phyloP scores from a whole-genome alignment of 352 stramenopile genomes.

The Aphanomyces stellatus region DNA sequence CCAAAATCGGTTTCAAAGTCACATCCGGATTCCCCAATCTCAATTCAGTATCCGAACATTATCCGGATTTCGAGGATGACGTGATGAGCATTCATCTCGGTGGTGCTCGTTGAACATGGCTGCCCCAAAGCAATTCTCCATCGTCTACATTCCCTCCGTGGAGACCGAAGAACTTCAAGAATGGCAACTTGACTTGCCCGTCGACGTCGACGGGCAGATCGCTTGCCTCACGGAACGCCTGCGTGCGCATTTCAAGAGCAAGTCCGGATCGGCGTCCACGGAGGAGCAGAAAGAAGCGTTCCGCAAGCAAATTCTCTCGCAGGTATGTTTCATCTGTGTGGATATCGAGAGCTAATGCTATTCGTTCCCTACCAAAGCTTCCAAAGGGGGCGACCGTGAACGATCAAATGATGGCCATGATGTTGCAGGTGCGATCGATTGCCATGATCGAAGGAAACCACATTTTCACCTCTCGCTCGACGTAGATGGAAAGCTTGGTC shows the following conservation, averaged over 20 bases:
- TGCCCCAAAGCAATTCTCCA: slow-evolving; percentile 47
- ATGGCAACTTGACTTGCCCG: slow-evolving; percentile 52
- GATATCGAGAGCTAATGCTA: no score
- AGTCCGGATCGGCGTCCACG: slow-evolving; percentile 23
- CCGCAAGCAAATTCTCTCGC: slow-evolving; percentile 66
- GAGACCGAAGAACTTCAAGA: slow-evolving; percentile 50
- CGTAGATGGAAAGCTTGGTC: slow-evolving; percentile 78
- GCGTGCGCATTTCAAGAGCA: slow-evolving; percentile 64
- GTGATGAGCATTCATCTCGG: background rate
- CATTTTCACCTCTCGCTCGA: background rate
- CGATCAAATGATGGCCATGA: slow-evolving; percentile 76
- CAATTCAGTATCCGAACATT: background rate
- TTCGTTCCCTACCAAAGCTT: no score
- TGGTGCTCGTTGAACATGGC: background rate
- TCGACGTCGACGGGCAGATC: slow-evolving; percentile 71
- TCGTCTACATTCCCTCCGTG: slow-evolving; percentile 61
- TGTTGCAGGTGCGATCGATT: slow-evolving; percentile 37
- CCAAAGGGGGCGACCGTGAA: slow-evolving; percentile 52
- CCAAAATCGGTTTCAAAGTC: background rate
- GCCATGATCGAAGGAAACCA: background rate
- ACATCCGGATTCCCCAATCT: background rate
- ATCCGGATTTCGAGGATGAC: background rate
- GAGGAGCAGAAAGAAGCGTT: slow-evolving; percentile 65
- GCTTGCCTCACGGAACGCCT: slow-evolving; percentile 76
- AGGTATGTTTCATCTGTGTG: no score